A percentile compares a stretch with the other conserved stretches of the same genome.
These are phyloP conservation scores for Penicillium egyptiacum DNA, from an alignment of 495 filamentous ascomycete genomes.

Conservation along the genomic window DNA sequence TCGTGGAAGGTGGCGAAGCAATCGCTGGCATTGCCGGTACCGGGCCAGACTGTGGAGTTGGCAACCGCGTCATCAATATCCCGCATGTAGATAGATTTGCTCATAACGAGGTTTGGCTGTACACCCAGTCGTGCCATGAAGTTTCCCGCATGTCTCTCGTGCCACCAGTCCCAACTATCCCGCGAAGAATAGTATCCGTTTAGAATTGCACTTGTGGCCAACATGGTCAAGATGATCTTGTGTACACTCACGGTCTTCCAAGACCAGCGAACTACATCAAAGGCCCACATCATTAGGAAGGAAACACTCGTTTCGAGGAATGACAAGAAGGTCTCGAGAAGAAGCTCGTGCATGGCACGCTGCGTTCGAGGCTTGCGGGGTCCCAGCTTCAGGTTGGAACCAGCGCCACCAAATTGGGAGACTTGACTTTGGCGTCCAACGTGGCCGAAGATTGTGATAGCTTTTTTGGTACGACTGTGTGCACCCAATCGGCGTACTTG, in stretches of 20 bases:
- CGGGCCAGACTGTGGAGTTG: conserved; percentile 41
- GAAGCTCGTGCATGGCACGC: conserved; percentile 64
- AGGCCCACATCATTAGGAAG: conserved; percentile 71
- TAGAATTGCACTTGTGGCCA: conserved; percentile 63
- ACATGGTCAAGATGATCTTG: conserved; percentile 65
- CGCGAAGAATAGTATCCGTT: conserved; percentile 72
- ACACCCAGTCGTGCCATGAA: conserved; percentile 84
- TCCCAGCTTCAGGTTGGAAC: conserved; percentile 39
- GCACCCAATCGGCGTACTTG: conserved; percentile 78
- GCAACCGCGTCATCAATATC: conserved; percentile 73
- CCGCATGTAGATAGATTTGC: conserved; percentile 75
- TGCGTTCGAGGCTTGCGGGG: conserved; percentile 61
- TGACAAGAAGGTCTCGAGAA: conserved; percentile 66
- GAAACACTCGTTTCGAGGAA: conserved; percentile 69
- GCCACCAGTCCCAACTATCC: conserved; percentile 75
- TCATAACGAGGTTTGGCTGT: conserved; percentile 74
- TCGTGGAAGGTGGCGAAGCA: conserved; percentile 50
- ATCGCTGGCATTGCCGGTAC: conserved; percentile 37
- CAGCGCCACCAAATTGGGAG: conserved; percentile 58
- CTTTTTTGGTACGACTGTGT: conserved; percentile 83
- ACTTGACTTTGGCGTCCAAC: conserved; percentile 71
- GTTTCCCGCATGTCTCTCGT: conserved; percentile 71
- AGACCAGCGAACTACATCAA: conserved; percentile 59
- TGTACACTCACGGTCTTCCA: conserved; percentile 74
- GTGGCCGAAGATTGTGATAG: conserved; percentile 85